Evolutionary conservation across 352 stramenopile genomes (phyloP), one percentile per base, ranked within the genome.

Genomic region (Phytophthora multivora): DNA sequence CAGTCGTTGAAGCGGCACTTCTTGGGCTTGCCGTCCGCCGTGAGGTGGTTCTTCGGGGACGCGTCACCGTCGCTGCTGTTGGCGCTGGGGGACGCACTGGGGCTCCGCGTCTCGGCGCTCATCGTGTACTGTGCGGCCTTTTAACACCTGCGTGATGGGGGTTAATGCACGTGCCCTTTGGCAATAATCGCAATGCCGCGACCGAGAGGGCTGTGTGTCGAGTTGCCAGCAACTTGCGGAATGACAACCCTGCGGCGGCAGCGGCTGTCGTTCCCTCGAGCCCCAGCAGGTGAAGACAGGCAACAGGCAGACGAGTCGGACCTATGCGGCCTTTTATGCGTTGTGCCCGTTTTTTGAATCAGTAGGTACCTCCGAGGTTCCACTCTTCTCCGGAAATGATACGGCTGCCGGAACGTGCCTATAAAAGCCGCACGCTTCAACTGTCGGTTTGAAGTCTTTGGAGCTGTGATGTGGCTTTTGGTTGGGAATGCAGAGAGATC

Each of bases 1-100:
- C 84, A 93, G 60, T 90, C 80, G 41, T 93, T 93, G 59, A 93
- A 93, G 56, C 79, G 75, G 63, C 84, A 93, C 64, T 89, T 90
- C 51, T 73, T 73, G 50, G 69, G 60, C 50, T 85, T 79, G 55
- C 63, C 74, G 28, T 60, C 41, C 13, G 63, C 33, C 26, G 61
- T 59, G 28, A 55, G 48, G 48, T 56, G 48, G n/a, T 28, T 38
- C 35, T 35, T 38, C 1, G 68, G 62, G 18, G 67, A 68, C n/a
- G 58, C 21, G 41, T 68, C 59, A 28, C 23, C 49, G 49, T 71
- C 39, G 60, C 59, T 71, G 52, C 59, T 70, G 31, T 50, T 42
- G 48, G 46, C 40, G 39, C 51, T 71, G n/a, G 66, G 53, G 7
- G 63, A 72, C 40, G 57, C 63, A 33, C 67, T 75, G 11, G 67